phyloP scores from a whole-genome alignment of 345 rosid species.

The Carallia brachiata region DNA sequence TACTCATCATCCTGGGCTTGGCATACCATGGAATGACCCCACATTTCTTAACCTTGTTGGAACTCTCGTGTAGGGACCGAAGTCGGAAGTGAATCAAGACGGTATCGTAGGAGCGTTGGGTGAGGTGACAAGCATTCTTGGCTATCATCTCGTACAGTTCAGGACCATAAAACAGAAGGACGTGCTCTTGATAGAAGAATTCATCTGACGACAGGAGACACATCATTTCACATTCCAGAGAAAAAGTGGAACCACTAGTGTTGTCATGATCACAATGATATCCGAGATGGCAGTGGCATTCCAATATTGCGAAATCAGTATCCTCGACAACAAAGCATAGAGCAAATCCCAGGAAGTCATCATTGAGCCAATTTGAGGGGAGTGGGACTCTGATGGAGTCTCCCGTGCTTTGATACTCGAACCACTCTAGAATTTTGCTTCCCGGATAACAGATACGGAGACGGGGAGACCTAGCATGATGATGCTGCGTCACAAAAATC shows the following conservation, averaged over 20 bases:
- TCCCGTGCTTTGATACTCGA: conserved; percentile 4
- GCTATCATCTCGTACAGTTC: not conserved
- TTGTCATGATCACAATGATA: not conserved
- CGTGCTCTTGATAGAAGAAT: not conserved
- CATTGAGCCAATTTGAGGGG: conserved; percentile 4
- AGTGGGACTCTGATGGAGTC: not conserved
- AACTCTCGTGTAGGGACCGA: too few species aligned
- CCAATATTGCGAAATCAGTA: too few species aligned
- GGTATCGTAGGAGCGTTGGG: not conserved
- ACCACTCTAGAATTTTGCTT: conserved; percentile 7
- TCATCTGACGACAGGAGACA: too few species aligned
- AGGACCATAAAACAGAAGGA: too few species aligned
- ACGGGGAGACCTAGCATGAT: too few species aligned
- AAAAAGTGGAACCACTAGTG: not conserved
- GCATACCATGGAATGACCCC: not conserved
- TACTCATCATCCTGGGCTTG: not conserved
- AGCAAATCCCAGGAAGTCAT: not conserved
- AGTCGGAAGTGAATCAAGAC: not conserved
- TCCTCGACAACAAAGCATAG: not conserved
- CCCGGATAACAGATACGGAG: not conserved
- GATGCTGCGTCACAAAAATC: not conserved
- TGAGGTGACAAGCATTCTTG: not conserved
- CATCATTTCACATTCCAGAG: not conserved
- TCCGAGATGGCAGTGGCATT: not conserved
- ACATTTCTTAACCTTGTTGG: not conserved